Conservation (phyloP, 352 stramenopile genomes). For the Pythium brachiatum region DNA sequence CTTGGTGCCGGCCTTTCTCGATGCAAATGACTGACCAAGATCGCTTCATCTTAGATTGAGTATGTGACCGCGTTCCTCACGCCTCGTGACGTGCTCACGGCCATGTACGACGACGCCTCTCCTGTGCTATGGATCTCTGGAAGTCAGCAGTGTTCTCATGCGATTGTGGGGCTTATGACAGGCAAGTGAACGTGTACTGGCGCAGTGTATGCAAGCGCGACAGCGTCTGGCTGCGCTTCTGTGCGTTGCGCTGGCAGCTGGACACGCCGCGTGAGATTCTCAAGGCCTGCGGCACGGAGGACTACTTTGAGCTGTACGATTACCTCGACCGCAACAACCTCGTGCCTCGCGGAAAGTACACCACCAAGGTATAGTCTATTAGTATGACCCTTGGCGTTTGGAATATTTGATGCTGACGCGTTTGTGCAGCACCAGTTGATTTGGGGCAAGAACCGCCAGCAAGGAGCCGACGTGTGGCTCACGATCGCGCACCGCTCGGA, state of each 20-base stretch:
- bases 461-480: slow-evolving; percentile 72
- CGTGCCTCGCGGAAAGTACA: slow-evolving; percentile 62
- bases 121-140: neutral
- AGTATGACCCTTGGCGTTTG: neutral
- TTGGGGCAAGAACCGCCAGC: slow-evolving; percentile 60
- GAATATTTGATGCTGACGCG: neutral
- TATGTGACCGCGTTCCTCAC: slow-evolving; percentile 54
- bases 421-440: slow-evolving; percentile 47
- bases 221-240: slow-evolving; percentile 49
- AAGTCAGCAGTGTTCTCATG: neutral
- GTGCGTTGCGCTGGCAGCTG: slow-evolving; percentile 48
- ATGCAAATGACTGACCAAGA: slow-evolving; percentile 19
- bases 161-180: slow-evolving; percentile 14
- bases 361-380: slow-evolving; percentile 39
- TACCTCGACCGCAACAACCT: slow-evolving; percentile 59
- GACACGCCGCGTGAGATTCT: slow-evolving; percentile 41
- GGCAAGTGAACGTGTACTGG: slow-evolving; percentile 60
- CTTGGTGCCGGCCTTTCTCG: neutral
- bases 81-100: slow-evolving; percentile 42
- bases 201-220: slow-evolving; percentile 41
- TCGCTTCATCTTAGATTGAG: slow-evolving; percentile 34
- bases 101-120: slow-evolving; percentile 33
- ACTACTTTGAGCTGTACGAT: slow-evolving; percentile 57
- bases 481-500: slow-evolving; percentile 69
- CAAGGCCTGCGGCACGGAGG: slow-evolving; percentile 41